Evolutionary conservation across 768 basidiomycete species (phyloP), one percentile per base, ranked within the genome.

Genomic region (Neoboletus brunneissimus): DNA sequence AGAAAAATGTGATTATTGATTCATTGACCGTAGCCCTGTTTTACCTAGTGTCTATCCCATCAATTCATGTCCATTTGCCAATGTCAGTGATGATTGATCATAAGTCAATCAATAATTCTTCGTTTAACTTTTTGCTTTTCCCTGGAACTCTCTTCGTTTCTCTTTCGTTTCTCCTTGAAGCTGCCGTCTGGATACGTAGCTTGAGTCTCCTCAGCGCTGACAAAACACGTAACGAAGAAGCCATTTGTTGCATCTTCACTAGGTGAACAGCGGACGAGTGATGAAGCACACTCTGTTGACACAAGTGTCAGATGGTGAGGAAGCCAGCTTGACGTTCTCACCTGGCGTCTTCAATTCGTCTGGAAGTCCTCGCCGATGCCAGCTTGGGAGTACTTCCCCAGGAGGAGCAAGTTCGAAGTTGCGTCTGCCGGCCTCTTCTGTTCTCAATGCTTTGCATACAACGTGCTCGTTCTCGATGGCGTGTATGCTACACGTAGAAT

Each of bases 401-500:
- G 76, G 76, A 34, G 81, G 77, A 5, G 93, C 95, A 12, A 98
- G 81, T 29, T 59, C 69, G 76, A 96, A 98, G 3, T 74, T 72
- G 27, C 77, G 79, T 32, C 65, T 66, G 32, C 66, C 64, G 22
- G 90, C 91, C 68, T 94, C 90, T 10, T 85, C 79, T 27, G 87
- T 88, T 53, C 75, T 75, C 44, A 98, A 78, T 4, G 88, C 87
- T 52, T 82, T 77, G 8, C 82, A 76, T 10, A 98, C 91, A 54
- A 98, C 97, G 56, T 85, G 85, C 69, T 99, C 97, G 72, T 99
- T 95, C 68, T 99, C 97, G 41, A 81, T 81, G 15, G 89, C 82
- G 72, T 98, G 88, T 46, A 97, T 78, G 59, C 94, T 97, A 69
- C 96, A 99, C n/a, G 97, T 99, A 23, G 95, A 98, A 72, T 99